phyloP scores from a whole-genome alignment of 352 stramenopile genomes.

The Phytophthora pseudosyringae region DNA sequence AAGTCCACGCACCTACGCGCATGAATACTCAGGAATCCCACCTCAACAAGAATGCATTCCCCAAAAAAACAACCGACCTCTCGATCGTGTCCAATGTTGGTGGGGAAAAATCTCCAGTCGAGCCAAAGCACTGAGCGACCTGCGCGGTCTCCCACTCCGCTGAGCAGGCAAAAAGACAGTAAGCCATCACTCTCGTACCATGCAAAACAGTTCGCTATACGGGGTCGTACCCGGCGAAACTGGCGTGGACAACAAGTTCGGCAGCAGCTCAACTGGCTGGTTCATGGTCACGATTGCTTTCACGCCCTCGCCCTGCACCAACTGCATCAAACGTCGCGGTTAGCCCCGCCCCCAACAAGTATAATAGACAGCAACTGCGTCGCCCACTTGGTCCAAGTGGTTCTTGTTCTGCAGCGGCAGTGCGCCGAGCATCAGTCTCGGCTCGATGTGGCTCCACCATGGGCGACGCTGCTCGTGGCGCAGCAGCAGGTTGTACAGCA shows the following conservation, averaged over 20 bases:
- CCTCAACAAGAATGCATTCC: not conserved
- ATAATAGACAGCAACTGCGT: slow-evolving; percentile 42
- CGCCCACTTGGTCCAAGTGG: slow-evolving; percentile 49
- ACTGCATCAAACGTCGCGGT: slow-evolving; percentile 22
- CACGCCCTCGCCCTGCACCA: slow-evolving; percentile 65
- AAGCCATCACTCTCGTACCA: not conserved
- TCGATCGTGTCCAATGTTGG: slow-evolving; percentile 70
- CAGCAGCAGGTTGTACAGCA: slow-evolving; percentile 78
- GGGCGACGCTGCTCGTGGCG: slow-evolving; percentile 51
- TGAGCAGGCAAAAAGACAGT: slow-evolving; percentile 17
- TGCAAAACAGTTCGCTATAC: not conserved
- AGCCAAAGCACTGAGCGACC: slow-evolving; percentile 68
- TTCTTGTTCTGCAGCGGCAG: slow-evolving; percentile 65
- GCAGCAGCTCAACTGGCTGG: slow-evolving; percentile 65
- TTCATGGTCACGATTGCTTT: slow-evolving; percentile 84
- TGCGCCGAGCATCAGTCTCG: slow-evolving; percentile 70
- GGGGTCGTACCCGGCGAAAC: slow-evolving; percentile 55
- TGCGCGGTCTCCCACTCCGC: slow-evolving; percentile 57
- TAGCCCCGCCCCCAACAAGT: too few species aligned
- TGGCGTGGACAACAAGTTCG: slow-evolving; percentile 66
- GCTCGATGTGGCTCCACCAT: slow-evolving; percentile 79
- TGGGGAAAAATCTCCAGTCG: slow-evolving; percentile 71
- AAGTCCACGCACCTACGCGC: slow-evolving; percentile 63
- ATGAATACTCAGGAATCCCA: not conserved
- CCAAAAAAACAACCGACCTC: slow-evolving; percentile 23